Evolutionary conservation across 768 basidiomycete species (phyloP), one percentile per base, ranked within the genome.

Genomic region (Sarcomyxa edulis): DNA sequence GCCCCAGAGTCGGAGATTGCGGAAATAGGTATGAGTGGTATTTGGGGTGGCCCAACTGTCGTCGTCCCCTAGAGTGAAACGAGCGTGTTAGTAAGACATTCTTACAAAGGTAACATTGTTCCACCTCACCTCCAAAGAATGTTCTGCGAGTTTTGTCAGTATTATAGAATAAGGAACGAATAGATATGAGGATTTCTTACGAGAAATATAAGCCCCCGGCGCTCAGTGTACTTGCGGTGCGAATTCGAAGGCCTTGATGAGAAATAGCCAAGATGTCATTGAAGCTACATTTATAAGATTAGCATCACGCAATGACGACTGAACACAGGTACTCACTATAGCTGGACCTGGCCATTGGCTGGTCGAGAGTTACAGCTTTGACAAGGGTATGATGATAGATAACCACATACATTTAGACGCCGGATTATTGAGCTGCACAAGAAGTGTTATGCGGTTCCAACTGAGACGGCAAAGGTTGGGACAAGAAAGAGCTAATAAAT

Each of bases 131-230:
- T 60, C 87, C 88, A 52, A 89, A 91, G 65, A 91, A 90, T 15
- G 85, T 88, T 23, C 84, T 84, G 44, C 7, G 32, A 28, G 20
- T 31, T 39, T 15, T 45, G 37, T 40, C 23, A 32, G 20, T 21
- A 30, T 44, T 10, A 25, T 2, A 36, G 24, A 15, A 35, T 30
- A 15, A 34, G n/a, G 14, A 26, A 14, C n/a, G 39, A 25, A 46
- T 19, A 39, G 6, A 41, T 23, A 21, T 5, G 19, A 19, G n/a
- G n/a, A n/a, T n/a, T n/a, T 58, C 79, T 58, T 41, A 84, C 78
- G 88, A 90, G 59, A 92, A 85, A 61, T 76, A 90, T 33, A 91
- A 57, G 6, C 90, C 88, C 23, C 78, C 80, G 7, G 76, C 70
- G 7, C 61, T 54, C 18, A 92, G 60, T 18, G 60, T 58, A 15